Base-by-base conservation (phyloP, 371 early-diverging fungal species). In the Nematocida major region DNA sequence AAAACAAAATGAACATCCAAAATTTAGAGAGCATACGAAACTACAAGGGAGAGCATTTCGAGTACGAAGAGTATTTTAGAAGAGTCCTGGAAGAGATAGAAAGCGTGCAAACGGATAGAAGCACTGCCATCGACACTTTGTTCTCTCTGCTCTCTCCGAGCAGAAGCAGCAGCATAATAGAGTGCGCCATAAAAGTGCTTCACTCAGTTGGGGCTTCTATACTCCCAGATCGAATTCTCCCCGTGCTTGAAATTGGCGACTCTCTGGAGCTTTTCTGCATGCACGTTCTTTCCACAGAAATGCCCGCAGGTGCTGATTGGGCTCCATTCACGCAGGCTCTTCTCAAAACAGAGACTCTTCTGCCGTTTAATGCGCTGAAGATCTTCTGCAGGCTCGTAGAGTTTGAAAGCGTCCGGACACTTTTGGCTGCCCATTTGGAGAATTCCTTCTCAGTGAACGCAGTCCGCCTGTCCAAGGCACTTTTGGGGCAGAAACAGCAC, bases 61-160 rank as follows among this genome's bases (percentile, higher is more conserved):
- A 73, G 54, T 73, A 73, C 32, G 65, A 73, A 73, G 76, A 73
- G 76, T 73, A 39, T 39, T 73, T 73, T 65, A 48, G 49, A 50
- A 49, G 62, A 26, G 32, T 62, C 9, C 15, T 39, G 3, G 30
- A 39, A 22, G 36, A 53, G n/a, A 20, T 13, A 40, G 47, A 47
- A 5, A 13, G 18, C 3, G 3, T 30, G 24, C 49, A 73, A 30
- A 20, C n/a, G 2, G 3, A 43, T 9, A 30, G 20, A 15, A 20
- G 34, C 9, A 47, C 34, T 26, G 15, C 43, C 20, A 30, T 62
- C 11, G 3, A 32, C 5, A 13, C 18, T 13, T n/a, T 45, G 0
- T 62, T 42, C 48, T 22, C 1, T 1, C 36, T 69, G 2, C 28
- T 57, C 4, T 13, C 3, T 24, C 9, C 7, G n/a, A n/a, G 24